Base-by-base conservation (phyloP, 345 rosid genomes). In the Rhizophora apiculata region DNA sequence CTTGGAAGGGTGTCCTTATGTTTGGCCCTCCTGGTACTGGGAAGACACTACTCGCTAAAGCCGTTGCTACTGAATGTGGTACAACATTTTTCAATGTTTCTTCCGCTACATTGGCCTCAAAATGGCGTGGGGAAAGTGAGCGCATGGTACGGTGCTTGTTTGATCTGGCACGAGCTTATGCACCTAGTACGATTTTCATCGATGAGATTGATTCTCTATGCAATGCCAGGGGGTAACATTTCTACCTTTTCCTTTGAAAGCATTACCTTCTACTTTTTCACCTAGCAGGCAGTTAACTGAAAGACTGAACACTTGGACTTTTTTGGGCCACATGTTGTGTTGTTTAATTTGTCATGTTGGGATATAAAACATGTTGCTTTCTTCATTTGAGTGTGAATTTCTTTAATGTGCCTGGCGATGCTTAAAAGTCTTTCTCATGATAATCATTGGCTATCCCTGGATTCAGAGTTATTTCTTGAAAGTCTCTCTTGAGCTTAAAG, bases 21-120 rank as follows among this genome's bases (percentile, higher is more conserved):
- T 93, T 93, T 89, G 98, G 98, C 62, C 98, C 98, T 63, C 98
- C 98, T 15, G 98, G 98, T 76, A 93, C 98, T 55, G 97, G 98
- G 64, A 93, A 93, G 85, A 93, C 98, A 2, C 81, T 93, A 69
- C 83, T 93, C 68, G 98, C 98, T 24, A 93, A 93, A 82, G 98
- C 98, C 62, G 98, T 93, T 76, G 98, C 98, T 69, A 93, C 98
- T 2, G 98, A 93, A 76, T 93, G 97, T 76, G 96, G 98, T 39
- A 93, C 98, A 60, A 93, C 98, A 5, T 93, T 93, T 80, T 93
- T 93, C 80, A 93, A 93, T 72, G 98, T 93, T 64, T 93, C 98
- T 68, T 90, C 98, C 64, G 97, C 98, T 36, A 93, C 98, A 16
- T 82, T 93, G 72, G 97, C 98, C 78, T 93, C 98, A 73, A 93